Conservation (phyloP, 129 eudicot species). For the Flaveria trinervia region DNA sequence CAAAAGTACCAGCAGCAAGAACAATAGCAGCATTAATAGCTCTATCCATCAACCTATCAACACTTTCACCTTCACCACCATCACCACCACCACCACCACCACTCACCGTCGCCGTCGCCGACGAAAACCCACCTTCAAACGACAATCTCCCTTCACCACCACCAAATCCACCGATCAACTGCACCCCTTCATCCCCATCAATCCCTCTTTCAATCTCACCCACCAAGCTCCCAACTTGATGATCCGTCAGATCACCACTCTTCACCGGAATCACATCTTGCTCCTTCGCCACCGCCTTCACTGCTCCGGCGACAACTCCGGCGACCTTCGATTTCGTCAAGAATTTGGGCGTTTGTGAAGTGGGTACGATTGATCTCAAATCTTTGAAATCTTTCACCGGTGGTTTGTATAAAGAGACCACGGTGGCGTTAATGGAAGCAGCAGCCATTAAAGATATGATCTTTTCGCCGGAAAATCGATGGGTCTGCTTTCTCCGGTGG, state of each 20-base stretch:
- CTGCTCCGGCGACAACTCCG: constrained; percentile 6
- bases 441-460: constrained; percentile 34
- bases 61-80: constrained; percentile 30
- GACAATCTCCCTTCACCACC: constrained; percentile 66
- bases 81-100: constrained; percentile 22
- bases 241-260: constrained; percentile 46
- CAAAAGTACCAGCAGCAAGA: constrained; percentile 83
- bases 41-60: constrained; percentile 67
- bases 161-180: constrained; percentile 68
- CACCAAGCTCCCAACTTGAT: constrained; percentile 45
- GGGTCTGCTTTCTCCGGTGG: constrained; percentile 35
- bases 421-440: constrained; percentile 51
- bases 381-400: constrained; percentile 26
- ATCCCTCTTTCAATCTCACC: constrained; percentile 43
- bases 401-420: constrained; percentile 46
- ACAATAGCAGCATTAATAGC: constrained; percentile 85
- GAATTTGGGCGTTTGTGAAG: constrained; percentile 27
- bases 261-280: constrained; percentile 44
- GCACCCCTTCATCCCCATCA: constrained; percentile 45
- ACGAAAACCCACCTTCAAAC: constrained; percentile 68
- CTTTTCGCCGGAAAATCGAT: constrained; percentile 17
- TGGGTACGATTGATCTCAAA: constrained; percentile 19
- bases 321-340: constrained; percentile 32
- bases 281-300: constrained; percentile 41
- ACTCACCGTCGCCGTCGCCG: constrained; percentile 40